These are phyloP conservation scores for Dittrichia graveolens DNA, from an alignment of 129 eudicot species.

Conservation along the genomic window DNA sequence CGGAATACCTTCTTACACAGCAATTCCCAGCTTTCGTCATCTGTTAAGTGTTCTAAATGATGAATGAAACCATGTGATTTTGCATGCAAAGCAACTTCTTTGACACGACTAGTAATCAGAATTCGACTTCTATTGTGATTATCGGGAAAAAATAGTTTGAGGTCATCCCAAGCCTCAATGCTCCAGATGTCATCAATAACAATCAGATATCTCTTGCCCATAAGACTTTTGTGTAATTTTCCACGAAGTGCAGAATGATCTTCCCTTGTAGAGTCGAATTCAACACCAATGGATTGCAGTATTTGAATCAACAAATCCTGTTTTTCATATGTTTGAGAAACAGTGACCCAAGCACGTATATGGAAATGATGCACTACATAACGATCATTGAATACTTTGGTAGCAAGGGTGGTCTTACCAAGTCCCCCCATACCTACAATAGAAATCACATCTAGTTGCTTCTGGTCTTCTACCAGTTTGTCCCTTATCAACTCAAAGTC, in stretches of 20 bases:
- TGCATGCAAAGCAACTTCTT: conserved; percentile 15
- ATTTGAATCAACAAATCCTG: conserved; percentile 2
- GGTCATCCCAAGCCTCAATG: conserved; percentile 31
- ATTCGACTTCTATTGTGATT: conserved; percentile 31
- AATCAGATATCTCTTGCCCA: conserved; percentile 35
- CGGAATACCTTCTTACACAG: conserved; percentile 25
- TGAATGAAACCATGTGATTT: conserved; percentile 8
- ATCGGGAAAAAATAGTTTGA: conserved; percentile 25
- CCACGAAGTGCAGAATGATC: background rate
- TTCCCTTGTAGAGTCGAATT: background rate
- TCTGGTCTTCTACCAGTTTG: background rate
- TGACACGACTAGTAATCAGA: conserved; percentile 31
- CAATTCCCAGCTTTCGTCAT: conserved; percentile 28
- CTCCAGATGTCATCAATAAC: conserved; percentile 46
- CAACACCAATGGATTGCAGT: background rate
- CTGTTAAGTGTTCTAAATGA: background rate
- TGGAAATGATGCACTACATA: background rate
- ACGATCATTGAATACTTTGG: conserved; percentile 23
- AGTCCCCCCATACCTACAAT: conserved; percentile 36
- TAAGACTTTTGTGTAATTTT: conserved; percentile 10
- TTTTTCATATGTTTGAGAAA: conserved; percentile 30
- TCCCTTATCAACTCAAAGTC: background rate
- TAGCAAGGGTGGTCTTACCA: conserved; percentile 46
- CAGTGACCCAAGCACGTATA: conserved; percentile 32
- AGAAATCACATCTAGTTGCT: background rate